Evolutionary conservation across 257 asterid genomes (phyloP).

Genomic region (Solanum peruvianum): DNA sequence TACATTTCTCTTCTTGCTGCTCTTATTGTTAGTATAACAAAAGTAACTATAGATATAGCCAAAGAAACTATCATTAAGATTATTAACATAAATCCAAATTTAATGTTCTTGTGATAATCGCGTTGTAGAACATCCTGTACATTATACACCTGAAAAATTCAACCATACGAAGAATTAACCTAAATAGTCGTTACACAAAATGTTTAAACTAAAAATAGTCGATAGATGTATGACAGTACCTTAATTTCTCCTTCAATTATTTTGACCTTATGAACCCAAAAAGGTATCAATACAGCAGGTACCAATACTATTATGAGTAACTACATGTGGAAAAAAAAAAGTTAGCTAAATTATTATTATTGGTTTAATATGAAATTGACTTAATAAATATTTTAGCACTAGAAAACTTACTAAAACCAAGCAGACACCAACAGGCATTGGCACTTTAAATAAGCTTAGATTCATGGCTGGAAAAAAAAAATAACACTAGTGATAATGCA

Average conservation of each 20-base stretch:
- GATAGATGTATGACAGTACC: neutral
- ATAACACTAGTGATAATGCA: neutral
- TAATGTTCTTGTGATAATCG: constrained; percentile 14
- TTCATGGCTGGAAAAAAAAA: constrained; percentile 8
- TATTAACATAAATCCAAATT: constrained; percentile 16
- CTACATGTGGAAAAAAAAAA: constrained; percentile 9
- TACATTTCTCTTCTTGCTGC: constrained; percentile 49
- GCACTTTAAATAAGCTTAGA: constrained; percentile 22
- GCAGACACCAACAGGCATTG: constrained; percentile 28
- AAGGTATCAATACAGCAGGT: constrained; percentile 25
- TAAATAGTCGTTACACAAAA: neutral
- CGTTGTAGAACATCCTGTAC: constrained; percentile 9
- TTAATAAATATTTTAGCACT: neutral
- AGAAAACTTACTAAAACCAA: constrained; percentile 22
- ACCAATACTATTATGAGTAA: constrained; percentile 21
- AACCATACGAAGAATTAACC: neutral
- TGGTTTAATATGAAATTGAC: neutral
- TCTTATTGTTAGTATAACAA: constrained; percentile 13
- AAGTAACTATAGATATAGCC: constrained; percentile 11
- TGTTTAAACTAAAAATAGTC: neutral
- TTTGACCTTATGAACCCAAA: constrained; percentile 29
- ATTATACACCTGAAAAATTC: constrained; percentile 25
- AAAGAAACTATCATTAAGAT: constrained; percentile 14
- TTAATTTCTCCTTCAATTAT: constrained; percentile 24
- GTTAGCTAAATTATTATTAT: neutral